Evolutionary conservation across 2,329 filamentous ascomycete genomes (phyloP), one percentile per base, ranked within the genome.

Genomic region (Colletotrichum caudatum): DNA sequence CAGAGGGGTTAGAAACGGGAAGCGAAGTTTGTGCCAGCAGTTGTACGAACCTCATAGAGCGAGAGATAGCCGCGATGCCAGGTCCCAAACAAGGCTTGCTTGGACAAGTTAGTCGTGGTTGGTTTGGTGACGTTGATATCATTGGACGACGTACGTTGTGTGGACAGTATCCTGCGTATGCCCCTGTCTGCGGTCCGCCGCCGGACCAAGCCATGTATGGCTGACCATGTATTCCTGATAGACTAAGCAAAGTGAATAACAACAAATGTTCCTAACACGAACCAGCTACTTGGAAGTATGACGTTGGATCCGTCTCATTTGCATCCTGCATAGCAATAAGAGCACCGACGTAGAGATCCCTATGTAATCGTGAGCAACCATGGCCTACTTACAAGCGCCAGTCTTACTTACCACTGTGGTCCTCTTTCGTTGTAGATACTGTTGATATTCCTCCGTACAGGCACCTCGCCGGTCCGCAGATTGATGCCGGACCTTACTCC

Each of bases 261-360:
- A n/a, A 26, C 2, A 33, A 20, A 16, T 83, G 69, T 77, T 12
- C 0, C 7, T 14, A 18, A n/a, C 3, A 56, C 50, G 14, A 33
- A 87, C 91, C 88, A 54, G 88, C 84, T 67, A 92, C 83, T 76
- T 90, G 86, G 76, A 90, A 92, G 79, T 87, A 92, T 0, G 90
- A 91, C 33, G 88, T 79, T 70, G 81, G 79, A 16, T 76, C 72
- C 9, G 78, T 80, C 76, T 89, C 86, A 71, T 87, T 81, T 64
- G 84, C 82, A 56, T 80, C 78, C 77, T 88, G 85, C 78, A 91
- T 88, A 69, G 84, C 83, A 71, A 84, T 81, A 73, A 92, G 83
- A 29, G 88, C 89, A 37, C 90, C 84, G 14, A 92, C 78, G 77
- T 88, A 91, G 56, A 92, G 80, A 78, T 91, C 73, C 73, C 73